phyloP scores from a whole-genome alignment of 306 rosid genomes.

The Malus asiatica region DNA sequence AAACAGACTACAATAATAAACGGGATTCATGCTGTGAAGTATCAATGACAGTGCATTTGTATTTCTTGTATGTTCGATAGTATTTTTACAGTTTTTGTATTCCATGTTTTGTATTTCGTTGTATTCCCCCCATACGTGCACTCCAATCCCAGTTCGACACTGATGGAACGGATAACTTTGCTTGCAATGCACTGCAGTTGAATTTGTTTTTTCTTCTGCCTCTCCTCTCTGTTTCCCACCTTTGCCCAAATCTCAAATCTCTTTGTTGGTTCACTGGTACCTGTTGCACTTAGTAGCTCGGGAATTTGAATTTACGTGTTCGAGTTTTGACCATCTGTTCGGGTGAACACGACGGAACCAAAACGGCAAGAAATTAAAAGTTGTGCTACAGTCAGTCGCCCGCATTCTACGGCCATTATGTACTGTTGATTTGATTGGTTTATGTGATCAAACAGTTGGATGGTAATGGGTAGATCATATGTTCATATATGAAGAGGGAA shows the following conservation, averaged over 20 bases:
- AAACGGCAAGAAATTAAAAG: too few species aligned
- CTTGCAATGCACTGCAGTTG: background rate
- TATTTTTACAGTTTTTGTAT: background rate
- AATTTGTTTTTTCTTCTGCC: background rate
- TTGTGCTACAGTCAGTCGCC: too few species aligned
- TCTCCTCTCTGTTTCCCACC: background rate
- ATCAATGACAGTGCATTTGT: background rate
- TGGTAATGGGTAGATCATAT: too few species aligned
- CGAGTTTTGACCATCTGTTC: too few species aligned
- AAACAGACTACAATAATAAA: constrained; percentile 33
- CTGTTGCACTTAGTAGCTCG: background rate
- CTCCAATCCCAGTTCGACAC: background rate
- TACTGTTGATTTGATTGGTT: too few species aligned
- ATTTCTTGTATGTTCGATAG: background rate
- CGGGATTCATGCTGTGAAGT: constrained; percentile 15
- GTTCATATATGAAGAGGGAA: too few species aligned
- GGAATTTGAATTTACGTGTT: background rate
- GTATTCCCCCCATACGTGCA: background rate
- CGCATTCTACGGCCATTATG: too few species aligned
- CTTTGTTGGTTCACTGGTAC: background rate
- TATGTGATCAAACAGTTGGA: too few species aligned
- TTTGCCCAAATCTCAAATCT: background rate
- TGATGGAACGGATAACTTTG: background rate
- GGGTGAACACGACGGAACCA: too few species aligned
- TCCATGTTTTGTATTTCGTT: background rate